phyloP scores from a whole-genome alignment of 2,329 filamentous ascomycete species.

The Fusarium sterilihyphosum region DNA sequence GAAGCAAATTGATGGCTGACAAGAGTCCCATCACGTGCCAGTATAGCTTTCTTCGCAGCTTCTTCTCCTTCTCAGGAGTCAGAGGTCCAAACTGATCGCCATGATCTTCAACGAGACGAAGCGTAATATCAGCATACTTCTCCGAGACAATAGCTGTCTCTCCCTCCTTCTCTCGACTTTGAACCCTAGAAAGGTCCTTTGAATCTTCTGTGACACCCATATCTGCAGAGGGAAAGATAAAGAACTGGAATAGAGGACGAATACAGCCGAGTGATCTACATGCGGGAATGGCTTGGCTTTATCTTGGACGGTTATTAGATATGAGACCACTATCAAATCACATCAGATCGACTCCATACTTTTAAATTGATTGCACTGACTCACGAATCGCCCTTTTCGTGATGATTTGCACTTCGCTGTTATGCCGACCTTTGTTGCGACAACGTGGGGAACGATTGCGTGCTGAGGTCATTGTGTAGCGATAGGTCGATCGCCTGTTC shows the following conservation, averaged over 20 bases:
- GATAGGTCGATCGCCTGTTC: constrained; percentile 1
- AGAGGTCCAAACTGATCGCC: not conserved
- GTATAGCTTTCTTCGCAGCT: constrained; percentile 5
- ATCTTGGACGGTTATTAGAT: not conserved
- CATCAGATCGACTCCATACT: not conserved
- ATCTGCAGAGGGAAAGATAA: not conserved
- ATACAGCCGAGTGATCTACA: not conserved
- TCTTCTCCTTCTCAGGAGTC: constrained; percentile 1
- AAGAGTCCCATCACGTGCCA: not conserved
- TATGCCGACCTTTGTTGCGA: constrained; percentile 7
- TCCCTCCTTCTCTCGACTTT: not conserved
- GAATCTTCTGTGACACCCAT: not conserved
- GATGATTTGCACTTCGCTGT: not conserved
- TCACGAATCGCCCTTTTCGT: not conserved
- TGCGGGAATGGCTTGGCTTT: not conserved
- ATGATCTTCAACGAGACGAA: not conserved
- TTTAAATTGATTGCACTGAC: not conserved
- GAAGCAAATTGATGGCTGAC: constrained; percentile 2
- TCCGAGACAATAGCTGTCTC: not conserved
- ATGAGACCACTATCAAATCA: not conserved
- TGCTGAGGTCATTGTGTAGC: constrained; percentile 1
- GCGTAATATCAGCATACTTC: constrained; percentile 8
- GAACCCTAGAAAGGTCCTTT: not conserved
- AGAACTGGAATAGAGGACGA: not conserved
- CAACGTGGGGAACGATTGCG: constrained; percentile 30